A percentile compares a stretch with the other conserved stretches of the same genome.
phyloP scores from a whole-genome alignment of 345 rosid species.

The Ceriops zippeliana region DNA sequence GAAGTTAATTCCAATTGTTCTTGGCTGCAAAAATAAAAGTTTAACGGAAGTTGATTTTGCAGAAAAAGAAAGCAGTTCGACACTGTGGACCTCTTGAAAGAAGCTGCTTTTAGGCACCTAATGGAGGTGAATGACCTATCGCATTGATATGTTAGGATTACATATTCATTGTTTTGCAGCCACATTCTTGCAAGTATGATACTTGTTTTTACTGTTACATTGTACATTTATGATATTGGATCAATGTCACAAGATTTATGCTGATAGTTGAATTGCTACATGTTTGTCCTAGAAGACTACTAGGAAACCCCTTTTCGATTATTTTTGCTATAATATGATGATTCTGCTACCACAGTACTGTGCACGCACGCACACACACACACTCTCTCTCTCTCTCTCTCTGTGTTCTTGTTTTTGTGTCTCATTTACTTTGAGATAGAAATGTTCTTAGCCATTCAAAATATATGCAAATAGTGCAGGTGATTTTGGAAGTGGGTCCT shows the following conservation, averaged over 20 bases:
- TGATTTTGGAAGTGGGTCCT: slow-evolving; percentile 82
- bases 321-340: too few species aligned
- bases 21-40: slow-evolving; percentile 49
- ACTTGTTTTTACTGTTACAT: too few species aligned
- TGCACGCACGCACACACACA: background rate
- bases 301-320: too few species aligned
- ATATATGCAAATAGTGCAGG: slow-evolving; percentile 45
- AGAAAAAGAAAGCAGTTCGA: slow-evolving; percentile 33
- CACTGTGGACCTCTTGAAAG: slow-evolving; percentile 53
- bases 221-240: background rate
- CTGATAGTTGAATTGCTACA: background rate
- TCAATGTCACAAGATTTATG: background rate
- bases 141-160: background rate
- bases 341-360: background rate
- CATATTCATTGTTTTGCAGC: background rate
- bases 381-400: too few species aligned
- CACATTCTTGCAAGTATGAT: too few species aligned
- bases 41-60: slow-evolving; percentile 39
- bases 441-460: background rate
- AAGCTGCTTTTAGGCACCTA: slow-evolving; percentile 81
- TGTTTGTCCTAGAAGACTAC: background rate
- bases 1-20: slow-evolving; percentile 58
- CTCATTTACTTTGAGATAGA: background rate
- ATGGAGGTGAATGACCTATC: slow-evolving; percentile 63
- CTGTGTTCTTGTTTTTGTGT: background rate